A percentile compares a stretch with the other conserved stretches of the same genome.
These are phyloP conservation scores for Rosa multiflora DNA, from an alignment of 306 rosid genomes.

Conservation along the genomic window DNA sequence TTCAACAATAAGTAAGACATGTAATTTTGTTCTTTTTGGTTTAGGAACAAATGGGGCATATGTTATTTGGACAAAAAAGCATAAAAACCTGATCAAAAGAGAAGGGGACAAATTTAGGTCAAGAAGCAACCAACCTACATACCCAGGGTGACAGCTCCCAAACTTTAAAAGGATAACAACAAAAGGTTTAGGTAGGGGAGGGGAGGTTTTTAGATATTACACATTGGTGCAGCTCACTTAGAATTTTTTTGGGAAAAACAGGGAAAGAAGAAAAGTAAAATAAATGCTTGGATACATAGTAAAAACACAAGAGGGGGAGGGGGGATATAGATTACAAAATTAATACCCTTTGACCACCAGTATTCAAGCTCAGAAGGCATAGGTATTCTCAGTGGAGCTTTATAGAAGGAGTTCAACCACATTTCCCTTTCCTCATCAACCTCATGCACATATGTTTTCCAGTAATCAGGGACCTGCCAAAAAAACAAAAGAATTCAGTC, in stretches of 20 bases:
- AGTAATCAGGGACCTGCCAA: constrained; percentile 66
- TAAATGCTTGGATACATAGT: not conserved
- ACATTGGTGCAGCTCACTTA: not conserved
- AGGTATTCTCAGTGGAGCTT: constrained; percentile 86
- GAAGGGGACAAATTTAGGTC: not conserved
- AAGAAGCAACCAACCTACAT: not conserved
- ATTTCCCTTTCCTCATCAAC: constrained; percentile 93
- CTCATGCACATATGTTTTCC: constrained; percentile 82
- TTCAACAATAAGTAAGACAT: not conserved
- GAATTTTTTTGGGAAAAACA: not conserved
- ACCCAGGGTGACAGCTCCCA: not conserved
- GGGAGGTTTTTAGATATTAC: not conserved
- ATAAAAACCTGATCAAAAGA: constrained; percentile 1
- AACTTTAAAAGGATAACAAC: not conserved
- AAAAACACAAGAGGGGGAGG: not conserved
- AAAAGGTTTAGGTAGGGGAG: not conserved
- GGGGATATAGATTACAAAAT: not conserved
- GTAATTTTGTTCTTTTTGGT: not conserved
- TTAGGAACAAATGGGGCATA: constrained; percentile 12
- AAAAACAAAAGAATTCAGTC: no score
- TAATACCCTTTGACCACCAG: constrained; percentile 79
- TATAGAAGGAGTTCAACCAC: constrained; percentile 98
- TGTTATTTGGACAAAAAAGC: not conserved
- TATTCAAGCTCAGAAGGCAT: constrained; percentile 97
- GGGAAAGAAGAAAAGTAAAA: not conserved